phyloP scores from a whole-genome alignment of 2,329 filamentous ascomycete genomes.

The Alternaria triticina region DNA sequence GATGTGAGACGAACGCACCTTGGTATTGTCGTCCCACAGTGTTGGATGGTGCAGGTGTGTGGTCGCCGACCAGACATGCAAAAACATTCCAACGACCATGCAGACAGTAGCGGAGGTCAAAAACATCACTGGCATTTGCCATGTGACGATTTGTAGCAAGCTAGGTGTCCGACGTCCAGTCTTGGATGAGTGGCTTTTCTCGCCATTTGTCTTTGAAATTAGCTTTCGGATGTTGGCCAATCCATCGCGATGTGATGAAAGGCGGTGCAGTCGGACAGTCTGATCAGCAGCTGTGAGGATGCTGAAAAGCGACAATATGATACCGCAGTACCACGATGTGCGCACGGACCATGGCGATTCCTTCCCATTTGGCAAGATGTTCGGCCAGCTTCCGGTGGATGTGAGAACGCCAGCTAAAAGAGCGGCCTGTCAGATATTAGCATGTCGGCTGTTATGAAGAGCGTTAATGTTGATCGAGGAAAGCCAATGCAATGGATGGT shows the following conservation, averaged over 20 bases:
- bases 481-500: too few relatives aligned
- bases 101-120: constrained; percentile 42
- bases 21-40: constrained; percentile 43
- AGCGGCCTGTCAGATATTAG: constrained; percentile 36
- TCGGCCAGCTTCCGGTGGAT: constrained; percentile 54
- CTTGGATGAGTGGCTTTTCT: constrained; percentile 21
- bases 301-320: constrained; percentile 59
- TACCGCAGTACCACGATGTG: constrained; percentile 53
- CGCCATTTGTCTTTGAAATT: constrained; percentile 35
- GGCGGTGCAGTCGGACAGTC: constrained; percentile 52
- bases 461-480: too few relatives aligned
- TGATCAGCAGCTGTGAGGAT: constrained; percentile 55
- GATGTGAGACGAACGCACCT: constrained; percentile 18
- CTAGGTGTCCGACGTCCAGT: constrained; percentile 31
- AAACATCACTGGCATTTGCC: constrained; percentile 50
- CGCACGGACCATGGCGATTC: constrained; percentile 51
- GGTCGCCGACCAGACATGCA: constrained; percentile 49
- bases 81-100: constrained; percentile 49
- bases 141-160: constrained; percentile 42
- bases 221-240: constrained; percentile 44
- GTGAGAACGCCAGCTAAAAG: constrained; percentile 50
- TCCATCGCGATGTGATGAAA: constrained; percentile 51
- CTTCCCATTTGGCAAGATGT: constrained; percentile 47
- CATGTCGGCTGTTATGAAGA: background rate
- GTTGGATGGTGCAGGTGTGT: constrained; percentile 23